These are phyloP conservation scores for Cryphonectria nitschkei DNA, from an alignment of 2,329 filamentous ascomycete species.

Conservation along the genomic window DNA sequence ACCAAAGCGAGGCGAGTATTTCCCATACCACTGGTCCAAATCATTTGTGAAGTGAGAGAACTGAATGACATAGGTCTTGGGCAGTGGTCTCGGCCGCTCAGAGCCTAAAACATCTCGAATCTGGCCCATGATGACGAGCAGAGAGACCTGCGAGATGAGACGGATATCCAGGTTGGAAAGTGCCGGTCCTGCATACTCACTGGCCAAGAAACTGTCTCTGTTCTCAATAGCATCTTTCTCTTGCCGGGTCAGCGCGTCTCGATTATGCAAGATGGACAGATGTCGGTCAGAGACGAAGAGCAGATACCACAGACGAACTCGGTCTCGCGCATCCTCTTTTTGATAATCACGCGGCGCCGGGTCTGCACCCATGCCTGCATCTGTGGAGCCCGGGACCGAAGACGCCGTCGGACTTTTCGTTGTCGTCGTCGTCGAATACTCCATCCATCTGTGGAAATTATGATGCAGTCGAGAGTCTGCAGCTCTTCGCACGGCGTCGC, in stretches of 20 bases:
- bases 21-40: conserved; percentile 5
- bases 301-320: conserved; percentile 2
- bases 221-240: conserved; percentile 13
- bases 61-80: conserved; percentile 2
- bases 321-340: background rate
- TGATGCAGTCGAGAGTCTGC: conserved; percentile 5
- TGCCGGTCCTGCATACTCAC: background rate
- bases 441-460: background rate
- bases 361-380: background rate
- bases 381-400: background rate
- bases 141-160: conserved; percentile 11
- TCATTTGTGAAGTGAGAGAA: conserved; percentile 1
- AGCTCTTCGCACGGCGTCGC: conserved; percentile 3
- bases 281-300: conserved; percentile 6
- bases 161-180: background rate
- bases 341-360: background rate
- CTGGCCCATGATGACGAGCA: conserved; percentile 9
- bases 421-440: background rate
- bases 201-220: background rate
- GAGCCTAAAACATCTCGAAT: conserved; percentile 7
- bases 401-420: background rate
- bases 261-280: conserved; percentile 6
- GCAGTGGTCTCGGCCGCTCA: conserved; percentile 1
- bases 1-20: conserved; percentile 8
- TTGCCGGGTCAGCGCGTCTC: conserved; percentile 6